Base-by-base conservation (phyloP, 768 basidiomycete genomes). In the Naematelia encephala region DNA sequence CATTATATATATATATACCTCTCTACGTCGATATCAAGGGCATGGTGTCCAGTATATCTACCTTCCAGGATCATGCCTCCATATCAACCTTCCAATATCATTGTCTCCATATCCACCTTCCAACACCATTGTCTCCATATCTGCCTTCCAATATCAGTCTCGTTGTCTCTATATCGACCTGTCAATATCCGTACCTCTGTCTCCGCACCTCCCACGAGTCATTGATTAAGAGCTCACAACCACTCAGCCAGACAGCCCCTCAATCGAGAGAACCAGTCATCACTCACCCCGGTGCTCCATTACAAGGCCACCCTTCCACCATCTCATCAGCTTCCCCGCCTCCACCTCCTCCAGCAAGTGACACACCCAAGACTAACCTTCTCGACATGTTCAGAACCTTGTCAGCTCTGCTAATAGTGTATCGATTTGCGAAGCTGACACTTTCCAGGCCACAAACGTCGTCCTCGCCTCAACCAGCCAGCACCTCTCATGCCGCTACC, bases 201-300 rank as follows among this genome's bases (percentile, higher is more conserved):
- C n/a, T n/a, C n/a, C n/a, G n/a, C 47, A 23, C 47, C 10, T 14
- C 25, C n/a, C 55, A 10, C 16, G 27, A 49, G 1, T n/a, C 27
- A 21, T 39, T n/a, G 12, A 50, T 25, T 34, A 28, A 12, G 12
- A 46, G 21, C 8, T 14, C 28, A 44, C 28, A 1, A 51, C 29
- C 16, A n/a, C 23, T 51, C 44, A 61, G 23, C 54, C 54, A 8
- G 25, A 16, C 14, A 27, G 14, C 34, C 29, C 47, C 21, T 25
- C 30, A 12, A 34, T 22, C n/a, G 47, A 10, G 54, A 64, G 42
- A 27, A 25, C 64, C 64, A 1, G 57, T 66, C 11, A 62, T 60
- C 39, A 49, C 54, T 12, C 61, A 67, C 29, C 48, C 56, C 8
- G 16, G 8, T 8, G 34, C 34, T 39, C 34, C 34, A 16, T 8